phyloP scores from a whole-genome alignment of 768 basidiomycete genomes.

The Mycena maculata region DNA sequence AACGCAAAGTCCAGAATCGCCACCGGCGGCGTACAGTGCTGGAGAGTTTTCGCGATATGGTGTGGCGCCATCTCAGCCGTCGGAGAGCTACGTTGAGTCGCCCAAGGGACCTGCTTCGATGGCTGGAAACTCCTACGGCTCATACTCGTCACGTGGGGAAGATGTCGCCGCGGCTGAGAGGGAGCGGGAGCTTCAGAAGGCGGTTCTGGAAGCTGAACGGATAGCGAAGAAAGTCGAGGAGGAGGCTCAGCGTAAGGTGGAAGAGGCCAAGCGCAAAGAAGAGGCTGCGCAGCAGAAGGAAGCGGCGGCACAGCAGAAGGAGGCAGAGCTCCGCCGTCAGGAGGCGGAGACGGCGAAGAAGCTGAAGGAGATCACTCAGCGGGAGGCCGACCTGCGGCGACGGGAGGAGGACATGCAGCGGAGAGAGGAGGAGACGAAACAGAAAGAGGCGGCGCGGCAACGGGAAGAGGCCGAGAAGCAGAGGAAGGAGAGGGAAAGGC shows the following conservation, averaged over 20 bases:
- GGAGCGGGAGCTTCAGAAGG: background rate
- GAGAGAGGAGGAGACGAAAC: conserved; percentile 41
- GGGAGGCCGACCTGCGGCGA: conserved; percentile 34
- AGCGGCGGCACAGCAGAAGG: conserved; percentile 23
- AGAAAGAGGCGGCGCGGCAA: conserved; percentile 25
- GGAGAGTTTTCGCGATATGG: conserved; percentile 25
- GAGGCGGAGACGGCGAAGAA: conserved; percentile 34
- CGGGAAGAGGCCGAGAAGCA: conserved; percentile 38
- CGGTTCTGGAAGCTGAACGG: conserved; percentile 12
- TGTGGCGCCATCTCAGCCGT: background rate
- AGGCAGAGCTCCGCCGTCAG: conserved; percentile 32
- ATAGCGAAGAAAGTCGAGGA: conserved; percentile 5
- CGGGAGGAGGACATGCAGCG: conserved; percentile 32
- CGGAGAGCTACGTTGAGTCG: background rate
- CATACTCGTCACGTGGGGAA: conserved; percentile 13
- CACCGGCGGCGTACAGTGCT: conserved; percentile 4
- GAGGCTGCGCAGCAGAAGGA: conserved; percentile 33
- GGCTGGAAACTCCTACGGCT: conserved; percentile 1
- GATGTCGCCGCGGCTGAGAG: conserved; percentile 3
- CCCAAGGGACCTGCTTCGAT: background rate
- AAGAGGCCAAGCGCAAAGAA: conserved; percentile 21
- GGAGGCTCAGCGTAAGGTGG: conserved; percentile 19
- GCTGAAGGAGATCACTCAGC: conserved; percentile 31
- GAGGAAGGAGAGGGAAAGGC: conserved; percentile 33
- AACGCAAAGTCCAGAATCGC: background rate